phyloP scores from a whole-genome alignment of 805 yeast genomes.

The Cephaloascus albidus region DNA sequence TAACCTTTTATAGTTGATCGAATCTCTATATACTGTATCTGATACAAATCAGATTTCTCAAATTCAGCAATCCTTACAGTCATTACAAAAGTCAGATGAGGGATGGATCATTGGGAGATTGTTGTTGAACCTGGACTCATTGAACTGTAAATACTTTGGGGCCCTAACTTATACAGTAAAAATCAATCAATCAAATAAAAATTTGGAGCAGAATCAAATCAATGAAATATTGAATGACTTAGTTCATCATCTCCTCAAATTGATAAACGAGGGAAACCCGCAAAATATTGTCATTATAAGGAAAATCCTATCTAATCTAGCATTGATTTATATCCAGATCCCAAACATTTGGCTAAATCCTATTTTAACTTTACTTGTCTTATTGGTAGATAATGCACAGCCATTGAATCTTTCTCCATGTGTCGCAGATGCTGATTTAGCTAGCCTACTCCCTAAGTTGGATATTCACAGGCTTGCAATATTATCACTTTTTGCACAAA shows the following conservation, averaged over 20 bases:
- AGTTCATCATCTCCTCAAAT: not conserved
- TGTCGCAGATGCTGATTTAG: constrained; percentile 5
- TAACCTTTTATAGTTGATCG: too few relatives aligned
- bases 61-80: constrained; percentile 49
- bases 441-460: not conserved
- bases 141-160: constrained; percentile 64
- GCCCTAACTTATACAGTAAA: constrained; percentile 71
- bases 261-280: not conserved
- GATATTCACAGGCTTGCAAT: constrained; percentile 2
- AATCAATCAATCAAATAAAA: constrained; percentile 20
- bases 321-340: constrained; percentile 34
- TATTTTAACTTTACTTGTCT: constrained; percentile 12
- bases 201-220: not conserved
- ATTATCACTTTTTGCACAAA: constrained; percentile 27
- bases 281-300: constrained; percentile 32
- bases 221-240: not conserved
- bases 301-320: constrained; percentile 49
- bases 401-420: constrained; percentile 2
- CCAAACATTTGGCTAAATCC: constrained; percentile 31
- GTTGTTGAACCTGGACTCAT: constrained; percentile 31
- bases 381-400: constrained; percentile 3
- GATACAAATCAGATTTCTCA: constrained; percentile 25
- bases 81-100: constrained; percentile 42
- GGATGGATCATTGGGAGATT: constrained; percentile 52
- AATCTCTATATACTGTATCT: constrained; percentile 30